A percentile compares a stretch with the other conserved stretches of the same genome.
Conservation (phyloP, 345 rosid species). For the Hibiscus tridactylites region DNA sequence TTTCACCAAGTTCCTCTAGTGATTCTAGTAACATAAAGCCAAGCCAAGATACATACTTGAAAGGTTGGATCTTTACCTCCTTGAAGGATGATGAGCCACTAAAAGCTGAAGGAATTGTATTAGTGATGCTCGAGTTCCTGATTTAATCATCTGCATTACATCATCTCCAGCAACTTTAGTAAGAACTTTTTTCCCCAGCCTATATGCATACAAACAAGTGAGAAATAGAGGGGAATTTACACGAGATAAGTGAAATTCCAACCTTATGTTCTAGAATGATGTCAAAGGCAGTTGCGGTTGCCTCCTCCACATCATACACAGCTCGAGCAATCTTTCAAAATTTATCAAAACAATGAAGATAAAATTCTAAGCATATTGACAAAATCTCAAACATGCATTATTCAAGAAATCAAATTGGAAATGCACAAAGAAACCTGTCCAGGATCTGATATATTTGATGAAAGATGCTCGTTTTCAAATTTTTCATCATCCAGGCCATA, state of each 20-base stretch:
- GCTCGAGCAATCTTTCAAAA: conserved; percentile 71
- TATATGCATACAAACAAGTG: neutral
- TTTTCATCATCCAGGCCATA: conserved; percentile 76
- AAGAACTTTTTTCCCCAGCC: neutral
- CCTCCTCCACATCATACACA: conserved; percentile 86
- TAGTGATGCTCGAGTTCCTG: conserved; percentile 65
- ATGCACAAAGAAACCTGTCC: conserved; percentile 49
- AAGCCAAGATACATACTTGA: conserved; percentile 2
- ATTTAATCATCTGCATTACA: conserved; percentile 64
- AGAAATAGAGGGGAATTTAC: neutral
- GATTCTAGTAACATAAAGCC: conserved; percentile 14
- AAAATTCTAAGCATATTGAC: conserved; percentile 5
- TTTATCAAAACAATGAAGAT: conserved; percentile 13
- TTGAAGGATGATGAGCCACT: conserved; percentile 93
- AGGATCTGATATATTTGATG: conserved; percentile 64
- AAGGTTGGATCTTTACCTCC: conserved; percentile 37
- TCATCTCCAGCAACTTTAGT: conserved; percentile 4
- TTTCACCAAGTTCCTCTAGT: too few species aligned
- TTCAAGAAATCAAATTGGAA: conserved; percentile 13
- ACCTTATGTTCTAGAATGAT: conserved; percentile 77
- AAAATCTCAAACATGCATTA: neutral
- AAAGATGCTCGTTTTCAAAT: conserved; percentile 62
- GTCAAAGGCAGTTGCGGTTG: conserved; percentile 72
- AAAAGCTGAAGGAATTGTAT: conserved; percentile 79
- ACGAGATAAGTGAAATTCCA: conserved; percentile 3